Percentiles rank a stretch among this genome's conserved stretches.
Conservation (phyloP, 2,329 filamentous ascomycete genomes). For the Hymenoscyphus scutula region DNA sequence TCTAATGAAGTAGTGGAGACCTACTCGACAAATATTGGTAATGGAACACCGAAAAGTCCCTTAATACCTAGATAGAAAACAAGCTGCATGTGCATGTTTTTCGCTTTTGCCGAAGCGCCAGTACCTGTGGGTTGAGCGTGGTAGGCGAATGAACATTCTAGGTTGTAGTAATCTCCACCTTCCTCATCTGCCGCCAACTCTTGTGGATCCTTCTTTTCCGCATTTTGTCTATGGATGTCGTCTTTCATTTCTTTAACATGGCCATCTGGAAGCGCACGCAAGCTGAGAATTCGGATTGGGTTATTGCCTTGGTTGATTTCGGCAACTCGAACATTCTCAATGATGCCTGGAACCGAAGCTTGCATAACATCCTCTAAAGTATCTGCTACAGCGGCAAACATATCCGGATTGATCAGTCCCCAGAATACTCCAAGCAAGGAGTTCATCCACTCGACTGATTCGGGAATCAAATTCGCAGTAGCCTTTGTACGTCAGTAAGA, state of each 20-base stretch:
- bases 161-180: constrained; percentile 87
- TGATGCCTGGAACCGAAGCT: constrained; percentile 83
- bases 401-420: constrained; percentile 91
- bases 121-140: constrained; percentile 72
- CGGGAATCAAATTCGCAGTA: constrained; percentile 83
- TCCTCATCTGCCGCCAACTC: constrained; percentile 87
- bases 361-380: constrained; percentile 96
- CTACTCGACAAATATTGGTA: constrained; percentile 18
- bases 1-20: neutral
- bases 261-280: constrained; percentile 79
- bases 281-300: constrained; percentile 80
- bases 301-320: constrained; percentile 95
- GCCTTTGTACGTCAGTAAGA: constrained; percentile 46
- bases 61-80: constrained; percentile 80
- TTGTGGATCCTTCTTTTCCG: constrained; percentile 78
- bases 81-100: constrained; percentile 96
- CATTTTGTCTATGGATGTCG: constrained; percentile 73
- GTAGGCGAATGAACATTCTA: constrained; percentile 88
- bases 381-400: constrained; percentile 88
- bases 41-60: constrained; percentile 31
- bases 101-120: constrained; percentile 74
- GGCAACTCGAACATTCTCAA: constrained; percentile 92
- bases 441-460: constrained; percentile 97
- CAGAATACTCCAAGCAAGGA: constrained; percentile 80
- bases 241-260: constrained; percentile 81